Evolutionary conservation across 495 filamentous ascomycete species (phyloP).

Genomic region (Podospora pseudopauciseta): DNA sequence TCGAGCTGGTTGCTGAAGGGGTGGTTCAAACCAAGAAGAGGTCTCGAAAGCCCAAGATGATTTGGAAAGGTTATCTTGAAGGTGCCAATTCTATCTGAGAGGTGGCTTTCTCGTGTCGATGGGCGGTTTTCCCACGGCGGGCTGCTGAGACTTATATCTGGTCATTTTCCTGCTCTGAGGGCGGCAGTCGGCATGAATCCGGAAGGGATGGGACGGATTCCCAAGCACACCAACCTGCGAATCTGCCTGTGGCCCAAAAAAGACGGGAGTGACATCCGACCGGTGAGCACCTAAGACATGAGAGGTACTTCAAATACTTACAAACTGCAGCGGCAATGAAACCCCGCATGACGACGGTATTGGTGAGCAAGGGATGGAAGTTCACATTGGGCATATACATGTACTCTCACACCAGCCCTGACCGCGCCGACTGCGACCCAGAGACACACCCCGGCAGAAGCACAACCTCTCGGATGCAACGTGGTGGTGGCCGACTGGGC

Average conservation of each 20-base stretch:
- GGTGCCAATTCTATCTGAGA: not conserved
- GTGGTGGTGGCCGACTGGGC: constrained; percentile 18
- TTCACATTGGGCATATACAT: not conserved
- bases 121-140: not conserved
- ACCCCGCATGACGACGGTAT: not conserved
- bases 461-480: constrained; percentile 8
- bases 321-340: constrained; percentile 2
- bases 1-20: not conserved
- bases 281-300: constrained; percentile 1
- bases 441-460: not conserved
- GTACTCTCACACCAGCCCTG: not conserved
- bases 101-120: not conserved
- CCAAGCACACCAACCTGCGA: not conserved
- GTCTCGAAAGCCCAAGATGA: not conserved
- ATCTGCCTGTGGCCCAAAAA: not conserved
- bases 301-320: not conserved
- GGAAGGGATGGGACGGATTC: not conserved
- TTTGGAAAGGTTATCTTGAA: not conserved
- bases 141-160: not conserved
- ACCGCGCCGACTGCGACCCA: not conserved
- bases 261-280: not conserved
- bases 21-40: not conserved
- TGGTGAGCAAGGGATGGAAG: not conserved
- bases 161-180: not conserved
- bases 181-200: not conserved